Conservation (phyloP, 2,329 filamentous ascomycete genomes). For the Penicillium janthinellum region DNA sequence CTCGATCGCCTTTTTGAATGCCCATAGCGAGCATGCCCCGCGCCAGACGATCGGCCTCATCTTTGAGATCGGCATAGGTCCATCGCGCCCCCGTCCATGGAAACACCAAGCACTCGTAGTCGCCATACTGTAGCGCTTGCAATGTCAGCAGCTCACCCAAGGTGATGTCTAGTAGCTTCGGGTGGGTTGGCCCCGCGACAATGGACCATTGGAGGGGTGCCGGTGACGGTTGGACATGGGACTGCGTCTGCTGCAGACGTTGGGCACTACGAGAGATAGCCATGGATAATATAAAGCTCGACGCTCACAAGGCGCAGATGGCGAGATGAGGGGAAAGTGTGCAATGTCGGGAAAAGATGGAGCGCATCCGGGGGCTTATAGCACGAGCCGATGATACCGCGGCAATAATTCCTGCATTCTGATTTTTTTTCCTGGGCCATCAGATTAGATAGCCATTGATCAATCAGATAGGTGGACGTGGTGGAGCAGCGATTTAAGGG, state of each 20-base stretch:
- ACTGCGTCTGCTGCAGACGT: constrained; percentile 34
- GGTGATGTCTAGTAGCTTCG: constrained; percentile 70
- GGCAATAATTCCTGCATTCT: constrained; percentile 1
- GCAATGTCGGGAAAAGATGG: constrained; percentile 1
- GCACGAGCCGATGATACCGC: constrained; percentile 14
- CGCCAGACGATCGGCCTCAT: constrained; percentile 63
- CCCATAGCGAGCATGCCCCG: constrained; percentile 68
- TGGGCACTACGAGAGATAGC: constrained; percentile 28
- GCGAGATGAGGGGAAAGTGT: neutral
- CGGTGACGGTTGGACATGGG: constrained; percentile 29
- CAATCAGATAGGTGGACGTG: constrained; percentile 15
- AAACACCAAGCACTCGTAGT: constrained; percentile 69
- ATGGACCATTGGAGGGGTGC: constrained; percentile 50
- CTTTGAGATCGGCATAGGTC: constrained; percentile 68
- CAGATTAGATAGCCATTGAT: constrained; percentile 4
- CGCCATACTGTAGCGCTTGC: constrained; percentile 66
- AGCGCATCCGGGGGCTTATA: constrained; percentile 14
- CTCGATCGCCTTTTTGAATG: constrained; percentile 67
- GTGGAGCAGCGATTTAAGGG: constrained; percentile 3
- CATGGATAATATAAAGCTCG: constrained; percentile 19
- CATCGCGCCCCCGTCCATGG: constrained; percentile 76
- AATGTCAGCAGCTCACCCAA: constrained; percentile 72
- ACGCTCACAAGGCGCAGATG: neutral
- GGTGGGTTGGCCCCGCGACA: constrained; percentile 68
- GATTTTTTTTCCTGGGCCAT: neutral